Percentiles rank a stretch among this genome's conserved stretches.
Conservation (phyloP, 192 early-diverging fungal genomes). For the Backusella tuberculispora region DNA sequence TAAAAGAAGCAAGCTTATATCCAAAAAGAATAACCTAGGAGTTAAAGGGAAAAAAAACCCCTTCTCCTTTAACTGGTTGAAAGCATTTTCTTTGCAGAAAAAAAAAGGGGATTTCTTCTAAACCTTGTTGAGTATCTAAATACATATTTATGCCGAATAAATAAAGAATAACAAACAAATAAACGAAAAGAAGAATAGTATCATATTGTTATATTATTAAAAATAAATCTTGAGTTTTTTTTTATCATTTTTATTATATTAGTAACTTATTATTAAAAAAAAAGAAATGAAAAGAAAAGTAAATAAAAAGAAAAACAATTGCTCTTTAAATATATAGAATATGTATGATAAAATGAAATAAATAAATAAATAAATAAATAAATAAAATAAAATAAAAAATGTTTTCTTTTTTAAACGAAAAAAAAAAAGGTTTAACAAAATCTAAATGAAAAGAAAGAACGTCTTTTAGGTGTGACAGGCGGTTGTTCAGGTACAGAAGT, state of each 20-base stretch:
- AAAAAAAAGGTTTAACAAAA: conserved; percentile 15
- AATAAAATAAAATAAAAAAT: no score
- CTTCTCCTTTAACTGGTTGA: neutral
- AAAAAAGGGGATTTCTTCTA: neutral
- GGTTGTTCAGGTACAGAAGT: neutral
- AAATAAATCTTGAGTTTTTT: no score
- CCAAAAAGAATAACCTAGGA: neutral
- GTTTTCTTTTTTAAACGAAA: neutral
- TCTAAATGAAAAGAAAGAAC: conserved; percentile 24
- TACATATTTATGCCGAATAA: conserved; percentile 9
- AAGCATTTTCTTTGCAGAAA: neutral
- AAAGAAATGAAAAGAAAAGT: no score
- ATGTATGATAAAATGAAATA: no score
- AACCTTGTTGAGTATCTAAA: neutral
- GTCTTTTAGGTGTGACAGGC: conserved; percentile 8
- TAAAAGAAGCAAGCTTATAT: neutral
- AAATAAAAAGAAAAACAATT: no score
- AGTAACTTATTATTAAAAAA: no score
- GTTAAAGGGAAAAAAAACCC: neutral
- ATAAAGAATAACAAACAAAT: neutral
- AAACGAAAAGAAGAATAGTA: no score
- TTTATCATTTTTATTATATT: no score
- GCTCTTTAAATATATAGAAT: no score
- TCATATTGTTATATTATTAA: no score
- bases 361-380: no score